These are phyloP conservation scores for Penicillium riverlandense DNA, from an alignment of 495 filamentous ascomycete genomes.

Conservation along the genomic window DNA sequence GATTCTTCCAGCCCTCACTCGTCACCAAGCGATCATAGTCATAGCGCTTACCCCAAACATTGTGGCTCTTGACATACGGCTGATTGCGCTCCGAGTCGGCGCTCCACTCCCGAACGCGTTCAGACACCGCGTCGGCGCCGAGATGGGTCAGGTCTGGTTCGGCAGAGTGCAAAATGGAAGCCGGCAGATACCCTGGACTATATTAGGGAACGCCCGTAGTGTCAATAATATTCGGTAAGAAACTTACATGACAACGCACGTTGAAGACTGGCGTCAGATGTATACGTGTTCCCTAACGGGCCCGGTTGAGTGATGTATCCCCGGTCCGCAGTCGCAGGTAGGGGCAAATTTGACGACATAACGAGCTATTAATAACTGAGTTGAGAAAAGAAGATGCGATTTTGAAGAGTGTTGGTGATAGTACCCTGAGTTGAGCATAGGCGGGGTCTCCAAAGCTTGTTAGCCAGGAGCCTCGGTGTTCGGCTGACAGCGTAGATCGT, in stretches of 20 bases:
- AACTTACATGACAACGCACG: constrained; percentile 18
- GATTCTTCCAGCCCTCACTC: constrained; percentile 35
- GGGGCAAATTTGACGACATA: constrained; percentile 37
- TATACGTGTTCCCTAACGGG: constrained; percentile 25
- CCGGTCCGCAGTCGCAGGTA: constrained; percentile 24
- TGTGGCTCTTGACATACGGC: constrained; percentile 30
- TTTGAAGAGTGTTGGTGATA: too few species aligned
- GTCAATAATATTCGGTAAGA: neutral
- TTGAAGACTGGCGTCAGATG: constrained; percentile 23
- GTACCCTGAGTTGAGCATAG: neutral
- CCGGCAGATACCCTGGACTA: constrained; percentile 23
- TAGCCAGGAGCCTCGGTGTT: constrained; percentile 13
- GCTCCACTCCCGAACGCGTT: constrained; percentile 25
- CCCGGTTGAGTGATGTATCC: constrained; percentile 24
- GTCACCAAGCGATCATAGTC: constrained; percentile 33
- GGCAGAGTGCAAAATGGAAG: constrained; percentile 7
- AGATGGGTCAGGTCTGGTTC: constrained; percentile 18
- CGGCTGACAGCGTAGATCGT: constrained; percentile 4
- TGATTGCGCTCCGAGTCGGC: constrained; percentile 29
- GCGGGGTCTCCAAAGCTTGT: constrained; percentile 5
- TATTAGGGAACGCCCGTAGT: neutral
- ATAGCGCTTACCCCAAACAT: constrained; percentile 33
- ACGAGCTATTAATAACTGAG: neutral
- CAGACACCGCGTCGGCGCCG: constrained; percentile 27
- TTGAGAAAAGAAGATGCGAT: neutral